Base-by-base conservation (phyloP, 768 basidiomycete genomes). In the Lentinula detonsa region DNA sequence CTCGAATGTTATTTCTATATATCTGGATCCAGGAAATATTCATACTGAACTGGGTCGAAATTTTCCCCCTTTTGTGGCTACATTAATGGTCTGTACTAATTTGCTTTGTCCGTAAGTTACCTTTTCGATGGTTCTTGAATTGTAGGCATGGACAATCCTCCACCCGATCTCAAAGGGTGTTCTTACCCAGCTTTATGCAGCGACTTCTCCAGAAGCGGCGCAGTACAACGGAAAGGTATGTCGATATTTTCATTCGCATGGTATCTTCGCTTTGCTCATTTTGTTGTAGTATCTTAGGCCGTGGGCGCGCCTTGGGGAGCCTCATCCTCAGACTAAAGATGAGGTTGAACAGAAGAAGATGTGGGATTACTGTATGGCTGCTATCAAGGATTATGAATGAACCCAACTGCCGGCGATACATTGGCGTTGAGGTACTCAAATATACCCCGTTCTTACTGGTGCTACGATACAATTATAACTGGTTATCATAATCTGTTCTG, bases 21-120 rank as follows among this genome's bases (percentile, higher is more conserved):
- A 75, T 21, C 63, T 82, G 28, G 72, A 82, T 57, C 80, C 83
- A 0, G 78, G 80, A 6, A 71, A 67, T 39, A 64, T 67, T 50
- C 62, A 64, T 35, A 69, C 74, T 0, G 70, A 71, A 3, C 62
- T 71, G 50, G 61, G 63, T 37, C 65, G 70, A 11, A 64, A 70
- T 65, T 39, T 64, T 52, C 21, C 49, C 13, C 15, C 23, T 23
- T 16, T 59, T 59, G 16, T 34, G 28, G 42, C 21, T n/a, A 39
- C 56, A 13, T 16, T 59, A 21, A 34, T 48, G 31, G 46, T 39
- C 34, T 3, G 58, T 49, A n/a, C 15, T 0, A 13, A 46, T 18
- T 39, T 8, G 13, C 45, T 10, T 21, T 9, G 10, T 39, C 16
- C 10, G 33, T 40, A 35, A 16, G n/a, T 54, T 16, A 6, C 11